Base-by-base conservation (phyloP, 805 yeast species). In the Ogataea degrootiae region DNA sequence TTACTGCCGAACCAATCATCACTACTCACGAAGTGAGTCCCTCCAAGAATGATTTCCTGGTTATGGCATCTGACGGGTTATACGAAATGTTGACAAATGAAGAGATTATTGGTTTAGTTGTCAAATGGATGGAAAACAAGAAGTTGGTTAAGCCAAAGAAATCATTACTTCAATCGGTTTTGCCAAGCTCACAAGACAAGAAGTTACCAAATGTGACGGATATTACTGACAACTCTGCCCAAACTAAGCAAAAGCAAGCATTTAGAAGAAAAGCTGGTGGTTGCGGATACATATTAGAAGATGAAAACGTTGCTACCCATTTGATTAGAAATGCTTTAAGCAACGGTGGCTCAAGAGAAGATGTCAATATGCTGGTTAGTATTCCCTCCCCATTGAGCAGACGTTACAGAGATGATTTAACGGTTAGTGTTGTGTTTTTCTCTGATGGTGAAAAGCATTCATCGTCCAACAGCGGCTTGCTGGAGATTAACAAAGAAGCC, bases 401-500 rank as follows among this genome's bases (percentile, higher is more conserved):
- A 68, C 77, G 89, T 40, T 92, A 91, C 68, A 81, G 99, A 65
- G 99, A 94, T 69, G 99, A 94, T 66, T 74, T 94, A 62, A 91
- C 98, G 0, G 97, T 91, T 5, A 89, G 97, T 3, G 99, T 94
- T 22, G 88, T 92, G 2, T 94, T 94, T 67, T 94, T 94, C 63
- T 50, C 58, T 11, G 63, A 63, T 42, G 96, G 96, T 12, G 79
- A 79, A 22, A 74, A 73, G 42, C 62, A 66, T 7, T 59, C 62
- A n/a, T 69, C 71, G 15, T 65, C 71, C 52, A 74, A 72, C 33
- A 58, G 57, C 21, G 84, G 84, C 2, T 69, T 69, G 54, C 63
- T 82, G 53, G 85, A 77, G 55, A 71, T 81, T 53, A 82, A 82
- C 57, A 58, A 69, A 22, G 72, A 67, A 19, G 86, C 84, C 23